Conservation (phyloP, 1,139 yeast genomes). For the Wickerhamiella pararugosa region DNA sequence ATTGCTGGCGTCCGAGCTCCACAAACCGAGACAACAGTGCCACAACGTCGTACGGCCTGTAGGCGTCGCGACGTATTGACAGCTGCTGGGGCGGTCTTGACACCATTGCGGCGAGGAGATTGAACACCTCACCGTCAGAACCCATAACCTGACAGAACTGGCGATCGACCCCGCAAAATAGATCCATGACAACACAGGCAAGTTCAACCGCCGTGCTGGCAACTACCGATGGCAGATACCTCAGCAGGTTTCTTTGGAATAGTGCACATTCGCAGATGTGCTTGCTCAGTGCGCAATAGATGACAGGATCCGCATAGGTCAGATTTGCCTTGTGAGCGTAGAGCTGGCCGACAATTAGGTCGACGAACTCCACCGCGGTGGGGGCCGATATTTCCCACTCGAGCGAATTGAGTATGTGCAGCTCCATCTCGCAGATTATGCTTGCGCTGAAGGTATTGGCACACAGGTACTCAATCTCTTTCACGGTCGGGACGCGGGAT, state of each 20-base stretch:
- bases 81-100: constrained; percentile 11
- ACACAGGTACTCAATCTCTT: constrained; percentile 66
- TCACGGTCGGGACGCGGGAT: constrained; percentile 63
- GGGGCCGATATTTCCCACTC: constrained; percentile 69
- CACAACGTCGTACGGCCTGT: constrained; percentile 5
- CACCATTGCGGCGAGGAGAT: constrained; percentile 14
- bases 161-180: constrained; percentile 25
- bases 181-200: constrained; percentile 40
- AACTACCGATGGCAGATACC: constrained; percentile 41
- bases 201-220: constrained; percentile 58
- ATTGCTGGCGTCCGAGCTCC: not conserved
- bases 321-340: constrained; percentile 9
- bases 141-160: constrained; percentile 14
- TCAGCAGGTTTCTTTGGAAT: constrained; percentile 47
- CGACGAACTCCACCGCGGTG: constrained; percentile 25
- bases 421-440: constrained; percentile 93
- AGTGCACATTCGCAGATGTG: constrained; percentile 63
- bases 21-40: constrained; percentile 4
- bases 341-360: constrained; percentile 16
- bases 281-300: constrained; percentile 27
- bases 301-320: constrained; percentile 1
- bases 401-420: constrained; percentile 68
- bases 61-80: constrained; percentile 5
- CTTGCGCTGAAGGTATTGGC: constrained; percentile 73
- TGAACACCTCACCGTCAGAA: constrained; percentile 14